Evolutionary conservation across 441 rosid genomes (phyloP).

Genomic region (Bocquillonia castaneifolia): DNA sequence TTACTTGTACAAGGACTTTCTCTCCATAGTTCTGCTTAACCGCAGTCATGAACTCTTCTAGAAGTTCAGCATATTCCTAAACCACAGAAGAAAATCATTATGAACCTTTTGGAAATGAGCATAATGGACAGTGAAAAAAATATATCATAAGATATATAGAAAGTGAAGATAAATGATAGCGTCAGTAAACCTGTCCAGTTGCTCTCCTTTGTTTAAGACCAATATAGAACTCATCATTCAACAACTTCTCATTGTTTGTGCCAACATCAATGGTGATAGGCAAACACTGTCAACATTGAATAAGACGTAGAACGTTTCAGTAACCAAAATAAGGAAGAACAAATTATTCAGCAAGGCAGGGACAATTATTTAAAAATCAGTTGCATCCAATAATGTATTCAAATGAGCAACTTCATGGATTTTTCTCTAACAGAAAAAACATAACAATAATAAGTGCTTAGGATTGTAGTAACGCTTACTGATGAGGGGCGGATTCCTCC

Average conservation of each 20-base stretch:
- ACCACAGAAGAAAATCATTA: slow-evolving; percentile 7
- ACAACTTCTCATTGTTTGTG: slow-evolving; percentile 72
- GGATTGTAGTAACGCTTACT: slow-evolving; percentile 36
- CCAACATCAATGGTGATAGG: slow-evolving; percentile 92
- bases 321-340: slow-evolving; percentile 1
- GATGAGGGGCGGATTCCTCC: slow-evolving; percentile 92
- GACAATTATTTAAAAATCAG: too few relatives aligned
- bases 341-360: background rate
- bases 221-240: slow-evolving; percentile 80
- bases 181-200: slow-evolving; percentile 61
- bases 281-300: slow-evolving; percentile 54
- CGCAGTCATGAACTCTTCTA: slow-evolving; percentile 79
- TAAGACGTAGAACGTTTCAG: background rate
- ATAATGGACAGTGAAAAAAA: background rate
- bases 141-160: background rate
- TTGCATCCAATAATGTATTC: background rate
- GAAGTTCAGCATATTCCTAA: slow-evolving; percentile 69
- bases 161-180: slow-evolving; percentile 11
- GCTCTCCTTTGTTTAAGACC: slow-evolving; percentile 80
- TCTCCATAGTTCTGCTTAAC: slow-evolving; percentile 87
- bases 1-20: slow-evolving; percentile 72
- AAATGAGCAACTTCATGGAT: background rate
- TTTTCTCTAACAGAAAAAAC: background rate
- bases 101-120: background rate
- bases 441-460: background rate